Evolutionary conservation across 495 filamentous ascomycete species (phyloP), one percentile per base, ranked within the genome.

Genomic region (Tuber microsphaerosporum): DNA sequence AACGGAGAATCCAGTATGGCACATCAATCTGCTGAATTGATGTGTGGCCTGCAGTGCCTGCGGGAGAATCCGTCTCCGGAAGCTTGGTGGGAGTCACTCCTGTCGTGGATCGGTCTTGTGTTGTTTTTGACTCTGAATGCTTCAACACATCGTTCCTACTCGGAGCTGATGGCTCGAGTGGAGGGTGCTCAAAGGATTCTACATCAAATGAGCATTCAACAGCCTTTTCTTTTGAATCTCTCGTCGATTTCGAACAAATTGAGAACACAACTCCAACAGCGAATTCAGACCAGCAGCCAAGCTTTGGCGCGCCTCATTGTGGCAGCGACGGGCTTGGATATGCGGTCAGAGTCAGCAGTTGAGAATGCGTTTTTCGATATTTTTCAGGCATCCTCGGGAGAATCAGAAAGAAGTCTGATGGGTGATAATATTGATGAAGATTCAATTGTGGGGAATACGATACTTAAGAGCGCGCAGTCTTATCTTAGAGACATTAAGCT

Each of bases 21-120:
- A 97, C 94, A 97, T 97, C 94, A 97, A 97, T 93, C 94, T 97
- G 95, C 95, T 88, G 94, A 88, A 93, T 90, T 97, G 94, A 97
- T 97, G 94, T 97, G 93, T 88, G 95, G 94, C 95, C 95, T 97
- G 95, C 95, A 91, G 94, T 99, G 94, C 97, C 94, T 82, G 78
- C 78, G 76, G 81, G 75, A 72, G 74, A 61, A 73, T 81, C 77
- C 77, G 71, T 78, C 76, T 70, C 69, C 61, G 77, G 75, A 79
- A 75, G 43, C 78, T 78, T 79, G 48, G 48, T 56, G 48, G 48
- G 48, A 6, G 48, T 56, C 17, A 19, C 45, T 56, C 9, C 48
- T 56, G 9, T 9, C 48, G 31, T 79, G 77, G 76, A 79, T 79
- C 75, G 74, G 77, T 73, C 75, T 78, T 69, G 77, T 78, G 51